Conservation (phyloP, 768 basidiomycete species). For the Mycena rebaudengoi region DNA sequence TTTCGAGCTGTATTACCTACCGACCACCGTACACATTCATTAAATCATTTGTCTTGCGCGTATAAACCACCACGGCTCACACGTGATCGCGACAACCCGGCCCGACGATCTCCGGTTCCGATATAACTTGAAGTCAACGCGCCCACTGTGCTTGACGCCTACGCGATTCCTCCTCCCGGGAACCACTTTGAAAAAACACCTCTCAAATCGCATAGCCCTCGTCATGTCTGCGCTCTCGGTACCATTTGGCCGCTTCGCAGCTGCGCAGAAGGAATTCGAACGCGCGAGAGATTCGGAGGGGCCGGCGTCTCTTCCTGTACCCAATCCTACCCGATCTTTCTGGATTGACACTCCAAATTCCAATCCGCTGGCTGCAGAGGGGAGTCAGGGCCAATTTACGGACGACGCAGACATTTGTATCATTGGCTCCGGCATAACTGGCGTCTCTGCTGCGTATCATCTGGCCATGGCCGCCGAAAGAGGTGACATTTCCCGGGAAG, state of each 20-base stretch:
- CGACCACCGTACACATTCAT: too few relatives aligned
- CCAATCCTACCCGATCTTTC: slow-evolving; percentile 75
- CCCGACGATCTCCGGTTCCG: too few relatives aligned
- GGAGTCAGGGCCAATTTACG: slow-evolving; percentile 67
- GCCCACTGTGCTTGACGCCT: too few relatives aligned
- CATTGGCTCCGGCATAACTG: slow-evolving; percentile 84
- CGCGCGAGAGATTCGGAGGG: background rate
- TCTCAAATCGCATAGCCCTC: too few relatives aligned
- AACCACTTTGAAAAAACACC: too few relatives aligned
- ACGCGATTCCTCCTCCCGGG: too few relatives aligned
- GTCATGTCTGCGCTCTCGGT: too few relatives aligned
- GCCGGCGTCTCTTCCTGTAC: slow-evolving; percentile 53
- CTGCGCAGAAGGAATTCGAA: background rate
- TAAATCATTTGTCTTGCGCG: too few relatives aligned
- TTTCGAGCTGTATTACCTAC: too few relatives aligned
- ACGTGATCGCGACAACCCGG: background rate
- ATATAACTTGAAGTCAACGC: too few relatives aligned
- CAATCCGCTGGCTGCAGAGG: slow-evolving; percentile 73
- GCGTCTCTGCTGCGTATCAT: slow-evolving; percentile 79
- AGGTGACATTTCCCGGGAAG: slow-evolving; percentile 18
- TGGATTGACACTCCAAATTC: slow-evolving; percentile 70
- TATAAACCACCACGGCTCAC: too few relatives aligned
- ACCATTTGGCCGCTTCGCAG: background rate
- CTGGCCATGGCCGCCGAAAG: slow-evolving; percentile 49
- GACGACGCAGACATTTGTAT: slow-evolving; percentile 75